Evolutionary conservation across 345 rosid genomes (phyloP), one percentile per base, ranked within the genome.

Genomic region (Camelina sativa): DNA sequence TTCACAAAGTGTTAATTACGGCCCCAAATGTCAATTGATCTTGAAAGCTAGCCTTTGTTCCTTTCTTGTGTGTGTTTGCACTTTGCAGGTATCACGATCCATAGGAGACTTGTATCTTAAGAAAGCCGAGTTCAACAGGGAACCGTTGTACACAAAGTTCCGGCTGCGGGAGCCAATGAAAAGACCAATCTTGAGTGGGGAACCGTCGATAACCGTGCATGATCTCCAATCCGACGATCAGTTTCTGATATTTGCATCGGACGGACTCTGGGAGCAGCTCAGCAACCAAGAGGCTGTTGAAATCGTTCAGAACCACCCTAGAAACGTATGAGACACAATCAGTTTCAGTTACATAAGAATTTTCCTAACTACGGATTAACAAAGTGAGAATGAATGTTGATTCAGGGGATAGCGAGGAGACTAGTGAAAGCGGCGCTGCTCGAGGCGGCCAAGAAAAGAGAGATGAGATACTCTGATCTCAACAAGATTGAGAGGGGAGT

Each of bases 181-280:
- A 75, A 87, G 72, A 81, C 96, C 95, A 61, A 92, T 92, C 75
- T 75, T 90, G 71, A 88, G 96, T 34, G 72, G 91, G 9, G 96
- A 92, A 32, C 95, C 98, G 23, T 82, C 96, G 4, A 81, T 92
- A 46, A 80, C 95, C 0, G 81, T 51, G 74, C 93, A 86, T 71
- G 83, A 86, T 51, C 84, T 92, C 60, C 88, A 84, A 55, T 84
- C 90, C 61, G 83, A 84, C 10, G 90, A 90, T 78, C 90, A 85
- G 69, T 92, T 90, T 71, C 67, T 92, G 48, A 88, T 92, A 78
- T 88, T 90, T 82, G 96, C 98, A 65, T 92, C 96, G 5, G 97
- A 90, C 82, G 98, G 96, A 54, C 86, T 92, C 52, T 88, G 96
- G 96, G 96, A 92, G 81, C 97, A 88, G 72, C 83, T 92, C 55